Conservation (phyloP, 177 flowering plant genomes). For the Vitis hybrid region DNA sequence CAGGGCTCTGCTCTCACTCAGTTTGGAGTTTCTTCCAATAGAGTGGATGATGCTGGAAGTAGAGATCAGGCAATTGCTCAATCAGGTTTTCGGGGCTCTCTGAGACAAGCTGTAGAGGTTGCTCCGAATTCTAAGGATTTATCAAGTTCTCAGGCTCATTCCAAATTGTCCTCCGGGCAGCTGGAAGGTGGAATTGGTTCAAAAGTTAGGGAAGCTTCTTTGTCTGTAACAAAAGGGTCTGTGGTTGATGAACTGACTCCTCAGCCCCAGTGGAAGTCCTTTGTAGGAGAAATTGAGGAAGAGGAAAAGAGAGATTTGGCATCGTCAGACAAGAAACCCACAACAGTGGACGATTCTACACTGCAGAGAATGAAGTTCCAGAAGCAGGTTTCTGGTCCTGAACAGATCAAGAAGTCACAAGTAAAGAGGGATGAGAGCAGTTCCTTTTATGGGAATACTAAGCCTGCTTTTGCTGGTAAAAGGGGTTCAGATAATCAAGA, state of each 20-base stretch:
- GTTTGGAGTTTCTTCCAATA: conserved; percentile 16
- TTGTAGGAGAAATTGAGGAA: conserved; percentile 32
- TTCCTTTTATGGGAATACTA: conserved; percentile 25
- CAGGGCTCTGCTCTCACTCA: conserved; percentile 17
- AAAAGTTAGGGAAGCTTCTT: conserved; percentile 28
- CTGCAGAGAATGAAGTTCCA: conserved; percentile 45
- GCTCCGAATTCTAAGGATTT: conserved; percentile 21
- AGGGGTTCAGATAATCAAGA: conserved; percentile 32
- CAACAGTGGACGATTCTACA: conserved; percentile 36
- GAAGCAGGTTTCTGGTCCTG: conserved; percentile 44
- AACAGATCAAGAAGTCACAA: conserved; percentile 38
- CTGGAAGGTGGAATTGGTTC: conserved; percentile 32
- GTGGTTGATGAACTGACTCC: conserved; percentile 31
- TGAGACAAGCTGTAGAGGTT: conserved; percentile 17
- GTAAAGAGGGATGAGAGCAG: conserved; percentile 33
- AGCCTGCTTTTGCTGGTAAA: conserved; percentile 23
- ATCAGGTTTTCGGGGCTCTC: conserved; percentile 20
- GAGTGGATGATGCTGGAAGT: conserved; percentile 25
- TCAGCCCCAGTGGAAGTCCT: conserved; percentile 29
- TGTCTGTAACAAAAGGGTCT: conserved; percentile 23
- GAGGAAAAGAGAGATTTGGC: conserved; percentile 28
- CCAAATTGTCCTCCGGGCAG: conserved; percentile 30
- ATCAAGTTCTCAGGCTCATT: conserved; percentile 26
- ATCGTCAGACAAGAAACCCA: conserved; percentile 24
- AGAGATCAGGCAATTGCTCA: conserved; percentile 24